phyloP scores from a whole-genome alignment of 805 yeast genomes.

The Pichia kluyveri region DNA sequence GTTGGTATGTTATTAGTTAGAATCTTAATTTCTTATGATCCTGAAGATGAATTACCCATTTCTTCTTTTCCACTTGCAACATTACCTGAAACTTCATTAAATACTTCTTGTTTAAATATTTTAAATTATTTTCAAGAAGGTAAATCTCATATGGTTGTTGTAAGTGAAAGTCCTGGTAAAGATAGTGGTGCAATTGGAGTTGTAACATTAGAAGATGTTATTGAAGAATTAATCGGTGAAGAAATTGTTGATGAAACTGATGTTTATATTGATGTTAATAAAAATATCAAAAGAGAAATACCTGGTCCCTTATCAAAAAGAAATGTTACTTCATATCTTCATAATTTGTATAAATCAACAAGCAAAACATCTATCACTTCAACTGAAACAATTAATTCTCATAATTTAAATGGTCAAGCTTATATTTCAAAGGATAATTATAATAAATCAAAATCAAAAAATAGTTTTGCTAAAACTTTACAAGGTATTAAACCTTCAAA shows the following conservation, averaged over 20 bases:
- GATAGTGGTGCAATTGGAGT: slow-evolving; percentile 80
- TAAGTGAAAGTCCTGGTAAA: slow-evolving; percentile 77
- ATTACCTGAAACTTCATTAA: slow-evolving; percentile 85
- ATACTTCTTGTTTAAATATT: slow-evolving; percentile 88
- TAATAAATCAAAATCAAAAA: slow-evolving; percentile 11
- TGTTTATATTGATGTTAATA: slow-evolving; percentile 84
- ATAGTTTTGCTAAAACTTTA: slow-evolving; percentile 9
- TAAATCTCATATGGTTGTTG: slow-evolving; percentile 94
- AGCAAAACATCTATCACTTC: slow-evolving; percentile 4
- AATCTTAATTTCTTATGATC: slow-evolving; percentile 89
- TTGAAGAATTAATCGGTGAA: slow-evolving; percentile 95
- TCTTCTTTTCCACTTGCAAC: slow-evolving; percentile 93
- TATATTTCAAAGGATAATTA: slow-evolving; percentile 7
- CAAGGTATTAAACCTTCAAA: slow-evolving; percentile 46
- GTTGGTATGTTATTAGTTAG: slow-evolving; percentile 93
- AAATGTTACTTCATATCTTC: slow-evolving; percentile 61
- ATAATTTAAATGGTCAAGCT: background rate
- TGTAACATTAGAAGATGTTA: slow-evolving; percentile 91
- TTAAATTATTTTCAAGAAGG: slow-evolving; percentile 97
- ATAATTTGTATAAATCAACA: slow-evolving; percentile 37
- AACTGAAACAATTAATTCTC: slow-evolving; percentile 5
- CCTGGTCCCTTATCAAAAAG: slow-evolving; percentile 72
- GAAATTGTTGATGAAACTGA: slow-evolving; percentile 96
- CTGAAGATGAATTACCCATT: slow-evolving; percentile 90
- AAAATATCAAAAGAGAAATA: slow-evolving; percentile 66